phyloP scores from a whole-genome alignment of 352 stramenopile species.

The Globisporangium uncinulatum region DNA sequence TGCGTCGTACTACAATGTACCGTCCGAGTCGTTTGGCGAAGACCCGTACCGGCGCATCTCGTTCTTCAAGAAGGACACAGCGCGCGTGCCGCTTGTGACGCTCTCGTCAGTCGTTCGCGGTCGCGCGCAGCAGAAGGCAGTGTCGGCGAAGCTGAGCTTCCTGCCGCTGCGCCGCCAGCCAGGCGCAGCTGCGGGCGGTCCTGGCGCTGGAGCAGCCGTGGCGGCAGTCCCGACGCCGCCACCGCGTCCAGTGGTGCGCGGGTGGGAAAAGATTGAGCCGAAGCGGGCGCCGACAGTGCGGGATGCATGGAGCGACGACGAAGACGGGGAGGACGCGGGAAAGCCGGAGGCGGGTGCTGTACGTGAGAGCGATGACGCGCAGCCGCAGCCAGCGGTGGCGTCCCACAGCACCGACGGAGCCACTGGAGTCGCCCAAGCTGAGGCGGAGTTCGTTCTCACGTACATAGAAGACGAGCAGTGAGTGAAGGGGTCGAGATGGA shows the following conservation, averaged over 20 bases:
- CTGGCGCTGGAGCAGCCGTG: conserved; percentile 10
- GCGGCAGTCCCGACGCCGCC: conserved; percentile 12
- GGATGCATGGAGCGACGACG: conserved; percentile 80
- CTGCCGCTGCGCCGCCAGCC: conserved; percentile 31
- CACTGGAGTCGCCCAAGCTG: conserved; percentile 1
- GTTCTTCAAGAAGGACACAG: conserved; percentile 64
- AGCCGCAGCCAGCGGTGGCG: conserved; percentile 15
- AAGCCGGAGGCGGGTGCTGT: conserved; percentile 1
- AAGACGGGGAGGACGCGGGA: conserved; percentile 14
- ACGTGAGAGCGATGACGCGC: neutral
- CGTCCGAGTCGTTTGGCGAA: conserved; percentile 74
- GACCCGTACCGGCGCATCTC: conserved; percentile 63
- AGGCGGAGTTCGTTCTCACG: conserved; percentile 15
- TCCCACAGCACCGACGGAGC: neutral
- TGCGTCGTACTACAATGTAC: conserved; percentile 52
- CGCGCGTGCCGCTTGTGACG: conserved; percentile 43
- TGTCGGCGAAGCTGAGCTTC: conserved; percentile 44
- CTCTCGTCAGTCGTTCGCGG: conserved; percentile 50
- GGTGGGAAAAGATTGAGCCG: conserved; percentile 69
- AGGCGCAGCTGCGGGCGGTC: conserved; percentile 10
- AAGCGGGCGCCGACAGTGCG: conserved; percentile 31
- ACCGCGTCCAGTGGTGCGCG: conserved; percentile 25
- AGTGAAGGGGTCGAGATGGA: neutral
- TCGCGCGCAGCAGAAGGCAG: conserved; percentile 20
- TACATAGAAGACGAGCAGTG: conserved; percentile 17